phyloP scores from a whole-genome alignment of 2,329 filamentous ascomycete genomes.

The Cytospora schulzeri region DNA sequence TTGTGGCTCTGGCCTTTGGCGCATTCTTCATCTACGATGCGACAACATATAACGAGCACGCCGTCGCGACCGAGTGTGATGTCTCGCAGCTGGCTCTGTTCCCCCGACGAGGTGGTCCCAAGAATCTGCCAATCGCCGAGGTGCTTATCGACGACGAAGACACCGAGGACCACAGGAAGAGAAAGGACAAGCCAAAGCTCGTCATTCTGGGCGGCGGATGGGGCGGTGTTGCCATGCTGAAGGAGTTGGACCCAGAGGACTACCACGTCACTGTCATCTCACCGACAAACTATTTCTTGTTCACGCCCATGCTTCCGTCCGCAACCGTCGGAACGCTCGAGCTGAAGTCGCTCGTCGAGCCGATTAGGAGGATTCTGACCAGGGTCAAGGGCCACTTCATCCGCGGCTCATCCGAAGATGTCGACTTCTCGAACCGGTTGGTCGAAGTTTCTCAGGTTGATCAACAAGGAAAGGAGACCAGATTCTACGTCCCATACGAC shows the following conservation, averaged over 20 bases:
- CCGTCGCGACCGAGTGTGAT: constrained; percentile 69
- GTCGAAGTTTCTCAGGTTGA: constrained; percentile 82
- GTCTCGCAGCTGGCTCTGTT: constrained; percentile 84
- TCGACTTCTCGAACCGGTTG: constrained; percentile 89
- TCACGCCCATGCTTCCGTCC: constrained; percentile 96
- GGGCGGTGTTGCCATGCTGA: constrained; percentile 90
- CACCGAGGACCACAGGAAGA: constrained; percentile 64
- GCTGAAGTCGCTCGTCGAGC: constrained; percentile 87
- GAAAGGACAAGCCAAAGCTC: constrained; percentile 87
- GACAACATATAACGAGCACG: constrained; percentile 79
- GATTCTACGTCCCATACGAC: constrained; percentile 96
- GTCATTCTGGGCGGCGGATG: constrained; percentile 94
- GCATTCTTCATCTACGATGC: constrained; percentile 95
- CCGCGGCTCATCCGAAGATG: constrained; percentile 81
- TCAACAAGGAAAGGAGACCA: constrained; percentile 68
- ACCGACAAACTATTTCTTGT: constrained; percentile 94
- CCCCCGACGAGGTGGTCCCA: constrained; percentile 82
- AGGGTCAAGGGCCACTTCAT: constrained; percentile 86
- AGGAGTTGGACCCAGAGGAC: constrained; percentile 84
- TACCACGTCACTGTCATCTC: constrained; percentile 96
- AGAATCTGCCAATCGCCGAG: constrained; percentile 91
- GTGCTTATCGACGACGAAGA: constrained; percentile 89
- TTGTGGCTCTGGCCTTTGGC: constrained; percentile 69
- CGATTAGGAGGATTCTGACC: constrained; percentile 80
- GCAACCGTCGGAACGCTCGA: constrained; percentile 96